These are phyloP conservation scores for Kluyveromyces starmeri DNA, from an alignment of 805 yeast species.

Conservation along the genomic window DNA sequence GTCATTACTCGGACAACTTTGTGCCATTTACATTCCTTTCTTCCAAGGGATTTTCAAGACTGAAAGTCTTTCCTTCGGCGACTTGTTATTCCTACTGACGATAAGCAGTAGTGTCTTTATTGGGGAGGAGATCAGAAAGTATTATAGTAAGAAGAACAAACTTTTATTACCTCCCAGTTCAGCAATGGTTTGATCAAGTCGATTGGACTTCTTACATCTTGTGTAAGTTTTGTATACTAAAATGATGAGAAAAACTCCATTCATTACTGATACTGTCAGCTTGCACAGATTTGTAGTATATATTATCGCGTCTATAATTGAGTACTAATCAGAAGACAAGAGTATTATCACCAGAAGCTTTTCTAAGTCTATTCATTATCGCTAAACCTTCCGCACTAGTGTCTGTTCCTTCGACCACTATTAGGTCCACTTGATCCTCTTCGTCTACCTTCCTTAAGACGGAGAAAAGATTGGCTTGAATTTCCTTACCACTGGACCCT, in stretches of 20 bases:
- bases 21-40: constrained; percentile 89
- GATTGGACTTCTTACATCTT: background rate
- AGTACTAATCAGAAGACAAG: constrained; percentile 12
- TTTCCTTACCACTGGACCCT: constrained; percentile 42
- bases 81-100: constrained; percentile 50
- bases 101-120: constrained; percentile 76
- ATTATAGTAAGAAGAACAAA: constrained; percentile 17
- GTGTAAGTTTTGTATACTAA: background rate
- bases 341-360: constrained; percentile 60
- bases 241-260: background rate
- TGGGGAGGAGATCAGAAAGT: constrained; percentile 77
- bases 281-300: constrained; percentile 3
- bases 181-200: constrained; percentile 17
- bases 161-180: constrained; percentile 10
- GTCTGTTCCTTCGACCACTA: constrained; percentile 76
- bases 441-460: constrained; percentile 70
- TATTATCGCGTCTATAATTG: no score
- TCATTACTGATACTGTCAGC: constrained; percentile 5
- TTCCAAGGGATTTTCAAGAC: constrained; percentile 92
- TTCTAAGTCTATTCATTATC: constrained; percentile 80
- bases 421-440: constrained; percentile 47
- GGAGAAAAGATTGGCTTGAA: constrained; percentile 70
- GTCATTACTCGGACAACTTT: constrained; percentile 80
- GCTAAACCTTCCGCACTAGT: constrained; percentile 82
- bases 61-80: constrained; percentile 71